Base-by-base conservation (phyloP, 2,329 filamentous ascomycete species). In the Sporothrix brasiliensis region DNA sequence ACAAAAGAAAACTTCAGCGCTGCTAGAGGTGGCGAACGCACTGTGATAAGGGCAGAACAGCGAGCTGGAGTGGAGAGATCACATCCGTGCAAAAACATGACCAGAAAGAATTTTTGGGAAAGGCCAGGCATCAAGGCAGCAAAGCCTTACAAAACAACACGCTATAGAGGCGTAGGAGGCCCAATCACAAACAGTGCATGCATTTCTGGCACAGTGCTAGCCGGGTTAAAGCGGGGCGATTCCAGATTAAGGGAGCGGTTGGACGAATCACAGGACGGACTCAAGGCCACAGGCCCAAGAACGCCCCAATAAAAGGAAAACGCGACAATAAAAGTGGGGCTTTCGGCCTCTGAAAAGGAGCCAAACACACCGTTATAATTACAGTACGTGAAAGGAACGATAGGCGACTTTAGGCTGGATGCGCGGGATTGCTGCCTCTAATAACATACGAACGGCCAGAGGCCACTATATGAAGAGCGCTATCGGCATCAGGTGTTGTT, bases 81-180 rank as follows among this genome's bases (percentile, higher is more conserved):
- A 61, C 10, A 14, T 9, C 24, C 24, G 34, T 16, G 21, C 21
- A 47, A 14, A 7, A n/a, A 47, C 39, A 21, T 14, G 66, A 56
- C n/a, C 13, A 19, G 47, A n/a, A 58, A 68, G 41, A 69, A 69
- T 61, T 61, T 49, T 50, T 60, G 9, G 47, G n/a, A 41, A 52
- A 52, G 13, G 27, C 67, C 54, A 61, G 54, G 44, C 53, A 61
- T 9, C 54, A 60, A 69, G 67, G 54, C 67, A 60, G 9, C 56
- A 61, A 44, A 41, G 13, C 4, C 4, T 11, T 4, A 13, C 53
- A 52, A 52, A n/a, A 21, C 50, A n/a, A 13, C 16, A 50, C 24
- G 24, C 61, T 34, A 6, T 6, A 21, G 7, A 6, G 6, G 52
- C 34, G 34, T 34, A 34, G 34, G 6, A 34, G 2, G 34, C 5